These are phyloP conservation scores for Climacium dendroides DNA, from an alignment of 225 moss, liverwort and hornwort genomes.

Conservation along the genomic window DNA sequence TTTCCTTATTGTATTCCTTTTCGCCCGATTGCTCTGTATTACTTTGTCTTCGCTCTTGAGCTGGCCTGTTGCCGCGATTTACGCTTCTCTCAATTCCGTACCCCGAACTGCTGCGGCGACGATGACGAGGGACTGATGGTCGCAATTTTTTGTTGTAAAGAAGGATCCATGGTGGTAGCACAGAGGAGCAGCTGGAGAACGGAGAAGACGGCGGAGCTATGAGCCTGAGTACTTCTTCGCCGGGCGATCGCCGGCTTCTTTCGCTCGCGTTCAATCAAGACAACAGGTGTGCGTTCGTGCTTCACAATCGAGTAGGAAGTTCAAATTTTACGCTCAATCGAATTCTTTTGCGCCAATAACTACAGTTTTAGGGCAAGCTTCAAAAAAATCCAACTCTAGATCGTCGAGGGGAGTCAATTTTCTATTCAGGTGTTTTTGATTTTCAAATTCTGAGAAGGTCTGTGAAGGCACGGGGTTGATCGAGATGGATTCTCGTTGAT, in stretches of 20 bases:
- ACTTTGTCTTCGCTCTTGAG: neutral
- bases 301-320: neutral
- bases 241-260: conserved; percentile 42
- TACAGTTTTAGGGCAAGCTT: neutral
- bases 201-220: conserved; percentile 4
- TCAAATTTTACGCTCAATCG: neutral
- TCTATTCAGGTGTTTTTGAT: neutral
- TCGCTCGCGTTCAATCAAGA: conserved; percentile 82
- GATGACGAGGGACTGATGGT: neutral
- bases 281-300: conserved; percentile 33
- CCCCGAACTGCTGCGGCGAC: neutral
- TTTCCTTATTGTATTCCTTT: neutral
- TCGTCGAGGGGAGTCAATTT: neutral
- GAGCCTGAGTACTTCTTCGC: conserved; percentile 19
- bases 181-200: neutral
- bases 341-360: neutral
- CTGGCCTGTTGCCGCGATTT: neutral
- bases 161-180: neutral
- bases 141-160: neutral
- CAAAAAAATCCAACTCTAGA: neutral
- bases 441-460: neutral
- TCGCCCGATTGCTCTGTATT: neutral
- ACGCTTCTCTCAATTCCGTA: neutral
- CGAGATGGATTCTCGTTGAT: neutral
- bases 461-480: neutral